Evolutionary conservation across 495 filamentous ascomycete genomes (phyloP), one percentile per base, ranked within the genome.

Genomic region (Aspergillus diversus): DNA sequence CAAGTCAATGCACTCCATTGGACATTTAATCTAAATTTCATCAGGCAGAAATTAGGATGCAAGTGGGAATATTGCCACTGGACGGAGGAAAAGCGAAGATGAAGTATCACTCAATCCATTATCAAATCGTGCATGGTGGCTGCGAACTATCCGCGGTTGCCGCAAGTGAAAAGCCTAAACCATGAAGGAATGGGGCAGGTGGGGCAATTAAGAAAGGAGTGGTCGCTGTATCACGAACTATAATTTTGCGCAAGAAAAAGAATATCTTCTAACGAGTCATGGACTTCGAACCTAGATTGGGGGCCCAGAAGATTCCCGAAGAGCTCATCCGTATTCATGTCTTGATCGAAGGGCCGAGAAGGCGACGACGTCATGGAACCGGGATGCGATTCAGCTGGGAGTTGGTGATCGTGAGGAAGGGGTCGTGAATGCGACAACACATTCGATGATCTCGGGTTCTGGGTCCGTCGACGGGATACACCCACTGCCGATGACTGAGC

Each of bases 261-360:
- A 37, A 55, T 55, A 17, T 55, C 53, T 27, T 55, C 53, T 33
- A 55, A n/a, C 33, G 53, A 35, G 27, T 55, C 53, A 39, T 55
- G 33, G 16, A 55, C 39, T 33, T 39, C 53, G 15, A 55, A 55
- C 34, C 34, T 15, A 0, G 53, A 55, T 5, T 39, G 53, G 0
- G 53, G 53, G 12, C 53, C 53, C 33, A 55, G 53, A 16, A 55
- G 9, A 21, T 39, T 37, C 1, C 53, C 53, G 6, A 55, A 55
- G 2, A 55, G 53, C 33, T 55, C 53, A 9, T 53, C 50, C 0
- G 50, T 0, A 27, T 32, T 53, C 8, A 15, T 15, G 2, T 17
- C 16, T 7, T 17, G 16, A 2, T 17, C 47, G 5, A 50, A 4
- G 47, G 27, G 7, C n/a, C 47, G 16, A 3, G 47, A 27, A n/a